Conservation (phyloP, 2,329 filamentous ascomycete species). For the Aspergillus pseudoterreus region DNA sequence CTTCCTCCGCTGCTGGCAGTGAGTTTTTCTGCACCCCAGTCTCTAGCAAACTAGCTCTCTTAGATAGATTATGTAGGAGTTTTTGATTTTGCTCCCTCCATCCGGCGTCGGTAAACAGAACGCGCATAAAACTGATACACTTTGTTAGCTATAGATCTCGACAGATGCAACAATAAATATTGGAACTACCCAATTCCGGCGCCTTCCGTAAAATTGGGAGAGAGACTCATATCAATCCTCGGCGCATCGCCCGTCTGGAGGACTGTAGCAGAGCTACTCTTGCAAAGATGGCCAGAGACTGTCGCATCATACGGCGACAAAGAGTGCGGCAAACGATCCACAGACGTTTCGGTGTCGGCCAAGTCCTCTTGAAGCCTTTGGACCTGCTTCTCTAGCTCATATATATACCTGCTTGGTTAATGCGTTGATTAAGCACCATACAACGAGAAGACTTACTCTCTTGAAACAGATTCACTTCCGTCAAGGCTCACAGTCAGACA, state of each 20-base stretch:
- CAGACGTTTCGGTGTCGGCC: neutral
- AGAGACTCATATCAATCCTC: neutral
- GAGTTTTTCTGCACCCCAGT: conserved; percentile 11
- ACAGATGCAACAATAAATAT: neutral
- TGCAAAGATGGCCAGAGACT: too few relatives aligned
- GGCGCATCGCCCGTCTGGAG: neutral
- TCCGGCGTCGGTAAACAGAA: conserved; percentile 15
- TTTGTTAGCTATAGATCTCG: neutral
- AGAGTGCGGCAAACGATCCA: neutral
- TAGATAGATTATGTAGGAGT: conserved; percentile 13
- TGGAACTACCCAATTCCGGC: conserved; percentile 15
- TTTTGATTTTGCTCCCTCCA: conserved; percentile 18
- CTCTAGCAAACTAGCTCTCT: conserved; percentile 4
- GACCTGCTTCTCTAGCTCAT: conserved; percentile 25
- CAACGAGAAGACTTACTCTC: conserved; percentile 13
- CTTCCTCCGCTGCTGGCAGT: conserved; percentile 12
- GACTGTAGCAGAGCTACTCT: neutral
- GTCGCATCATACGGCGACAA: neutral
- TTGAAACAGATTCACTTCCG: conserved; percentile 18
- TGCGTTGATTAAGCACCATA: neutral
- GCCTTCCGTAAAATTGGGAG: neutral
- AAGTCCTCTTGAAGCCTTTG: neutral
- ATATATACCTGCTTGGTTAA: conserved; percentile 16
- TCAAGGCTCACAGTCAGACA: conserved; percentile 26
- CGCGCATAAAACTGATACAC: conserved; percentile 14